Evolutionary conservation across 768 basidiomycete genomes (phyloP), one percentile per base, ranked within the genome.

Genomic region (Piloderma croceum): DNA sequence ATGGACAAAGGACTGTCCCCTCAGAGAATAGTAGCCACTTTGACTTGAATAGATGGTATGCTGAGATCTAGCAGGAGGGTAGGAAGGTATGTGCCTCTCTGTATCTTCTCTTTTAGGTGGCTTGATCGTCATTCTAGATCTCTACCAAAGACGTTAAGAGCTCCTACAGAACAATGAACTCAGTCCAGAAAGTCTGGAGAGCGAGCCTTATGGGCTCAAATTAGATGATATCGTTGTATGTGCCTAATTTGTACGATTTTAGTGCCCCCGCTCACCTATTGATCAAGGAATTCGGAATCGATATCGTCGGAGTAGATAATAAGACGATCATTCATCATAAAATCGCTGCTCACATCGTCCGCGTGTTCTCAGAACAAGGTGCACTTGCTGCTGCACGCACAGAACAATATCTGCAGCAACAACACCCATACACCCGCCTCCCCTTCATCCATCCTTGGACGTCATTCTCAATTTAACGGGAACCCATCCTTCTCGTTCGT

Each of bases 261-360:
- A n/a, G 22, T 33, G 36, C n/a, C 6, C 29, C 31, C n/a, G n/a
- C 27, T 24, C 27, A 10, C 27, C n/a, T n/a, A n/a, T n/a, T n/a
- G n/a, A n/a, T n/a, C n/a, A 33, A 83, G 81, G 83, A 86, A 70
- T 86, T 84, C 52, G 83, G 83, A 32, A 86, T 86, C 56, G 83
- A 86, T 59, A 86, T 86, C 41, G 77, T 83, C 42, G 76, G 78
- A 45, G 83, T 85, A 47, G 83, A 86, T 61, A 83, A 80, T 63
- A 76, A 76, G 57, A 83, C 79, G 0, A 82, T 83, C 33, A 73
- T 86, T n/a, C 83, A 86, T 56, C 83, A 84, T 61, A 86, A 86
- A 51, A 83, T 86, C 24, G 79, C 83, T 2, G 81, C 83, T n/a
- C n/a, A n/a, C n/a, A n/a, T n/a, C n/a, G n/a, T n/a, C n/a, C n/a